Conservation (phyloP, 805 yeast genomes). For the Metahyphopichia silvanorum region DNA sequence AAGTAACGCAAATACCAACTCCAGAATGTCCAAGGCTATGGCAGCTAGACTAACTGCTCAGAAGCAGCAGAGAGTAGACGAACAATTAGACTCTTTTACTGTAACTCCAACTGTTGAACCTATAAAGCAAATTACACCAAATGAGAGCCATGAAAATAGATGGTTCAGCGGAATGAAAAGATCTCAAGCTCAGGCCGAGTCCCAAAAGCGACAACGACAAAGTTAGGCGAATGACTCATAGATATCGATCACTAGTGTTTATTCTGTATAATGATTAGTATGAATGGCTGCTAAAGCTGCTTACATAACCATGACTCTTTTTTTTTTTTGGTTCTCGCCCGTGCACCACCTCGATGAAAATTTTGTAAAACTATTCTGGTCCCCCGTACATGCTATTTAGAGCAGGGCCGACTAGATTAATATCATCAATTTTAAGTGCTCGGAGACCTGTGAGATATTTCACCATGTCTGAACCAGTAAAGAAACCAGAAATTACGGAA, state of each 20-base stretch:
- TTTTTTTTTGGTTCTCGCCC: no score
- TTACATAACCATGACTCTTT: no score
- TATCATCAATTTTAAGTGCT: conserved; percentile 4
- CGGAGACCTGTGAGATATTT: conserved; percentile 8
- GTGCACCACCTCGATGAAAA: no score
- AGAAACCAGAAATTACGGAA: neutral
- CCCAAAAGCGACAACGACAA: no score
- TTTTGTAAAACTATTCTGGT: conserved; percentile 1
- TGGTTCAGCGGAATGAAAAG: conserved; percentile 26
- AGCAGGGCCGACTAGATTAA: conserved; percentile 10
- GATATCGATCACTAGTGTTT: no score
- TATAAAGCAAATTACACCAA: neutral
- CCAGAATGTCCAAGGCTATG: conserved; percentile 63
- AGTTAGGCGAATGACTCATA: no score
- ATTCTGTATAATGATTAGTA: no score
- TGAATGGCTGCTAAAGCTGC: no score
- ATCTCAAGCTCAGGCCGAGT: no score
- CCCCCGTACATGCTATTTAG: conserved; percentile 12
- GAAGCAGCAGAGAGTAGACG: conserved; percentile 1
- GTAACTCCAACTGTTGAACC: neutral
- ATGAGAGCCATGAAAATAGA: conserved; percentile 8
- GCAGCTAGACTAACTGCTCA: conserved; percentile 37
- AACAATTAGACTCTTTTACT: conserved; percentile 10
- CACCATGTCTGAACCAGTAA: no score
- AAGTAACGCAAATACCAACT: conserved; percentile 46